Conservation (phyloP, 2,329 filamentous ascomycete genomes). For the Arthrobotrys megalospora region DNA sequence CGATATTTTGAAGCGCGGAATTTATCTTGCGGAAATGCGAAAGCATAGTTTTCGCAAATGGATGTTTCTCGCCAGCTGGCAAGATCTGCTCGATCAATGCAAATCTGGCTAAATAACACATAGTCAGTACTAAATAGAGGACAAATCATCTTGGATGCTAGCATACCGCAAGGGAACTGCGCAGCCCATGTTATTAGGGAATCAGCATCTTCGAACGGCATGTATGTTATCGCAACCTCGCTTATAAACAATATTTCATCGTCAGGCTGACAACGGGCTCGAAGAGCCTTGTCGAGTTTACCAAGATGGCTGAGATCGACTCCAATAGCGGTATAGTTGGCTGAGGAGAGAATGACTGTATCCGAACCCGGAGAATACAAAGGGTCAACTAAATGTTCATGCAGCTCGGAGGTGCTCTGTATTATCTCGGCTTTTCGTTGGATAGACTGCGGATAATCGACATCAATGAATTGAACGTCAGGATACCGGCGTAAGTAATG, state of each 20-base stretch:
- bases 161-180: constrained; percentile 76
- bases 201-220: constrained; percentile 68
- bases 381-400: constrained; percentile 70
- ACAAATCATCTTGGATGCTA: background rate
- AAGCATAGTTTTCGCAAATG: constrained; percentile 89
- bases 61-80: constrained; percentile 82
- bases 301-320: constrained; percentile 82
- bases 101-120: constrained; percentile 76
- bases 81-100: constrained; percentile 89
- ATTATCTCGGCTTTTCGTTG: constrained; percentile 80
- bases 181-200: constrained; percentile 84
- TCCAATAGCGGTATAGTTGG: constrained; percentile 82
- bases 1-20: constrained; percentile 82
- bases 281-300: constrained; percentile 74
- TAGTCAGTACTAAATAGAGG: background rate
- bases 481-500: constrained; percentile 79
- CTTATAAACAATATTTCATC: constrained; percentile 82
- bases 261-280: constrained; percentile 72
- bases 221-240: constrained; percentile 82
- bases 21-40: constrained; percentile 85
- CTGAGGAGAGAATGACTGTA: constrained; percentile 75
- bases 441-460: constrained; percentile 88
- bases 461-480: constrained; percentile 88
- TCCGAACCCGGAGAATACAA: constrained; percentile 67
- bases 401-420: constrained; percentile 75